Percentiles rank a stretch among this genome's conserved stretches.
These are phyloP conservation scores for Tephrocybe sp. DNA, from an alignment of 768 basidiomycete genomes.

Conservation along the genomic window DNA sequence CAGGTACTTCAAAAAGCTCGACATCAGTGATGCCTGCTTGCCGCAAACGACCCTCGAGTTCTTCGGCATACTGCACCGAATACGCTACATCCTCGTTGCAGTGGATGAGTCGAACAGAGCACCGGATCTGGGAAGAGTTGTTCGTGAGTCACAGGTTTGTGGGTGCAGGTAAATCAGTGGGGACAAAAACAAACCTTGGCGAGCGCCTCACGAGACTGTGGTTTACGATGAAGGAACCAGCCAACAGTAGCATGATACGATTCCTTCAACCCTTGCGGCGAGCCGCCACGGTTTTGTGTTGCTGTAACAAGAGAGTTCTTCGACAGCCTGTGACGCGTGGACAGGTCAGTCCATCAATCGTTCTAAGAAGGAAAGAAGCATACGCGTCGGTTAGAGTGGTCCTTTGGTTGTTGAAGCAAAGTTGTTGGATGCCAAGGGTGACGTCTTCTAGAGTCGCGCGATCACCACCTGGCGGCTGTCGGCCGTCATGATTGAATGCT, in stretches of 20 bases:
- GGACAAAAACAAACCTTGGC: conserved; percentile 11
- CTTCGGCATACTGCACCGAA: conserved; percentile 14
- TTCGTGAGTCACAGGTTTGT: background rate
- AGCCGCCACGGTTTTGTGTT: conserved; percentile 16
- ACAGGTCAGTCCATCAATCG: background rate
- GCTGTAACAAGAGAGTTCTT: conserved; percentile 14
- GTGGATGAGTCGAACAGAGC: conserved; percentile 24
- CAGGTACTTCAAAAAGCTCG: conserved; percentile 18
- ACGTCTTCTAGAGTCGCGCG: conserved; percentile 14
- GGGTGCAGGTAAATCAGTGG: background rate
- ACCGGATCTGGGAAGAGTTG: conserved; percentile 12
- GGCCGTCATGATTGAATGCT: conserved; percentile 21
- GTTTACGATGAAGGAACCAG: conserved; percentile 20
- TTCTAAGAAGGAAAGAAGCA: background rate
- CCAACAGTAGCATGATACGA: conserved; percentile 16
- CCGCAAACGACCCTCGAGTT: conserved; percentile 20
- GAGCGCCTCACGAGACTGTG: conserved; percentile 12
- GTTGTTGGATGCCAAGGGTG: conserved; percentile 18
- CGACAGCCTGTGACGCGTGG: conserved; percentile 11
- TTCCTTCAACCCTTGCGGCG: conserved; percentile 17
- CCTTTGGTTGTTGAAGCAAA: conserved; percentile 19
- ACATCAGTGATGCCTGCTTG: conserved; percentile 20
- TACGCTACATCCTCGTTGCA: conserved; percentile 27
- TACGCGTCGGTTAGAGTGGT: conserved; percentile 17
- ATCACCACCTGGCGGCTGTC: conserved; percentile 8